Evolutionary conservation across 208 protist species (phyloP).

Genomic region (Leishmania tropica): DNA sequence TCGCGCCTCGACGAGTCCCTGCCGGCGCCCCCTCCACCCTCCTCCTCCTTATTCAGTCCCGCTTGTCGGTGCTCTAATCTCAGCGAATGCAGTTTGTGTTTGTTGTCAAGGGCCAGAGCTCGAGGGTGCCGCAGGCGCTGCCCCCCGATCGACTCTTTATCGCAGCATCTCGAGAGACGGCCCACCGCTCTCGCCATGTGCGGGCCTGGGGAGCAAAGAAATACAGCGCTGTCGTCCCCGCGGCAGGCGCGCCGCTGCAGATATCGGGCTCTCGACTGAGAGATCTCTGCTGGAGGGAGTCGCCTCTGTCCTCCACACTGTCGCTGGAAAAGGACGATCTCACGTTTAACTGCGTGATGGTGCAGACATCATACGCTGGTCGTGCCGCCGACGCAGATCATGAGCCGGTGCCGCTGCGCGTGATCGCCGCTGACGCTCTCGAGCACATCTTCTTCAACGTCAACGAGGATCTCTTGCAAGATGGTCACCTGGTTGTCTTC

Average conservation of each 20-base stretch:
- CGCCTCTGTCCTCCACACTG: slow-evolving; percentile 11
- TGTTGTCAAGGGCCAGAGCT: slow-evolving; percentile 5
- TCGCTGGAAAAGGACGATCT: slow-evolving; percentile 19
- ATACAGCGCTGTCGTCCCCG: slow-evolving; percentile 5
- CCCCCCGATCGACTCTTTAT: slow-evolving; percentile 30
- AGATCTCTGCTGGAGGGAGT: slow-evolving; percentile 27
- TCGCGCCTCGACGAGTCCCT: background rate
- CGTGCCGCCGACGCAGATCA: slow-evolving; percentile 27
- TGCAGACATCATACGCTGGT: slow-evolving; percentile 36
- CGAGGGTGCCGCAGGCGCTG: slow-evolving; percentile 22
- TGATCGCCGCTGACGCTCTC: slow-evolving; percentile 34
- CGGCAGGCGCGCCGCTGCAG: slow-evolving; percentile 10
- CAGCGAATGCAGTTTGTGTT: slow-evolving; percentile 35
- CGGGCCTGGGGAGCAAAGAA: slow-evolving; percentile 13
- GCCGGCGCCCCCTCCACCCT: background rate
- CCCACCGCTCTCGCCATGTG: slow-evolving; percentile 14
- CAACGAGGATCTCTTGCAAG: slow-evolving; percentile 48
- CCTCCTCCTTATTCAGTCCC: background rate
- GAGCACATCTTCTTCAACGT: slow-evolving; percentile 59
- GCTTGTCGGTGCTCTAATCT: background rate
- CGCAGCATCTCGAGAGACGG: slow-evolving; percentile 26
- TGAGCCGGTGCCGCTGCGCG: slow-evolving; percentile 42
- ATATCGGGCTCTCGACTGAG: slow-evolving; percentile 26
- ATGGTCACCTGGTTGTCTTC: slow-evolving; percentile 52
- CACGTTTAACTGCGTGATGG: slow-evolving; percentile 32